phyloP scores from a whole-genome alignment of 2,329 filamentous ascomycete species.

The Parafenestella ontariensis region DNA sequence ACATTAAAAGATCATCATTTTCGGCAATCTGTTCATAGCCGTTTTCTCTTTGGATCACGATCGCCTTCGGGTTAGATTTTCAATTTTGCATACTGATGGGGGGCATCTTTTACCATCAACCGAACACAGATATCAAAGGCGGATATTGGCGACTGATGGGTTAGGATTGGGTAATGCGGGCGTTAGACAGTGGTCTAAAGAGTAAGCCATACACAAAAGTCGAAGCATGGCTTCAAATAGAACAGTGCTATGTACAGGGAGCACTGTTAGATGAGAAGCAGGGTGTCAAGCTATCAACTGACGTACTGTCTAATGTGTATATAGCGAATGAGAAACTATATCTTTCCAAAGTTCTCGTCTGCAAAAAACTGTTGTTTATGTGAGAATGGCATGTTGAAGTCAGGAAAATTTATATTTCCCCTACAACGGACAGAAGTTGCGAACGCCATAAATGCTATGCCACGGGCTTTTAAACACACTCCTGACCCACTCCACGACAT shows the following conservation, averaged over 20 bases:
- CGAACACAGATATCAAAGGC: neutral
- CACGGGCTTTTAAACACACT: neutral
- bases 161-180: neutral
- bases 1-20: neutral
- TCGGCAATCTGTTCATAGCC: neutral
- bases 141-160: neutral
- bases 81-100: neutral
- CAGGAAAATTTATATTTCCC: no score
- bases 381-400: no score
- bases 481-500: neutral
- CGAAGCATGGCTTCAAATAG: neutral
- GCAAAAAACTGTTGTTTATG: no score
- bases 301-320: neutral
- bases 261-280: neutral
- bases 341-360: neutral
- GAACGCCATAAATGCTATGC: conserved; percentile 1
- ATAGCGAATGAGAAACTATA: neutral
- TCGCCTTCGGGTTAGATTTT: neutral
- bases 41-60: neutral
- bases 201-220: neutral
- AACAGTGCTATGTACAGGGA: neutral
- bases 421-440: no score
- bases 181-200: neutral
- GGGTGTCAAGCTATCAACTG: neutral
- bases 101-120: neutral